Percentiles rank a stretch among this genome's conserved stretches.
These are phyloP conservation scores for Physcomitrium patens DNA, from an alignment of 225 moss, liverwort and hornwort species.

Conservation along the genomic window DNA sequence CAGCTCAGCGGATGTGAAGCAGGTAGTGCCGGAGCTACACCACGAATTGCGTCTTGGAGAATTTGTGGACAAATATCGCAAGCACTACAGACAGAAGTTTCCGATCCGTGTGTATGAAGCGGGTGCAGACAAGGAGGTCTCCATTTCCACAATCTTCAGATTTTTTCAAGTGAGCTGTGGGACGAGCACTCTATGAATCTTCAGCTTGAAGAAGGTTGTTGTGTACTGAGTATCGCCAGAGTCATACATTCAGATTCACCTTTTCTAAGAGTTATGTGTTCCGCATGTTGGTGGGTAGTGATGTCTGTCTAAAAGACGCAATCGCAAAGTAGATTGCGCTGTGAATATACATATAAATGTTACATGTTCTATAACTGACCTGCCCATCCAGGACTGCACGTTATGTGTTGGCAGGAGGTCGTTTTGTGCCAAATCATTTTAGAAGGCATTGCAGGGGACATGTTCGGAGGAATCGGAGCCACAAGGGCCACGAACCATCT, in stretches of 20 bases:
- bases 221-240: not conserved
- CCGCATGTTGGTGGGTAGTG: not conserved
- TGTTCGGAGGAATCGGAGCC: conserved; percentile 39
- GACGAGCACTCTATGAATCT: not conserved
- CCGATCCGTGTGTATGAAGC: conserved; percentile 42
- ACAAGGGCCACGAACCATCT: conserved; percentile 40
- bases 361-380: too few species aligned
- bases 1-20: too few species aligned
- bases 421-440: conserved; percentile 37
- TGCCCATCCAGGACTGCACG: not conserved
- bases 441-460: conserved; percentile 36
- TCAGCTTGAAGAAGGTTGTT: not conserved
- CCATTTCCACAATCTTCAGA: conserved; percentile 41
- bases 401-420: conserved; percentile 21
- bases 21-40: too few species aligned
- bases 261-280: not conserved
- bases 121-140: conserved; percentile 37
- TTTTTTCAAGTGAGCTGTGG: conserved; percentile 35
- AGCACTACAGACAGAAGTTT: conserved; percentile 35
- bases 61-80: conserved; percentile 28
- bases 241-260: not conserved
- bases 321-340: not conserved
- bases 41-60: conserved; percentile 24
- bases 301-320: not conserved
- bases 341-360: too few species aligned